Percentiles rank a stretch among this genome's conserved stretches.
Evolutionary conservation across 345 rosid species (phyloP).

Genomic region (Citrus medica): DNA sequence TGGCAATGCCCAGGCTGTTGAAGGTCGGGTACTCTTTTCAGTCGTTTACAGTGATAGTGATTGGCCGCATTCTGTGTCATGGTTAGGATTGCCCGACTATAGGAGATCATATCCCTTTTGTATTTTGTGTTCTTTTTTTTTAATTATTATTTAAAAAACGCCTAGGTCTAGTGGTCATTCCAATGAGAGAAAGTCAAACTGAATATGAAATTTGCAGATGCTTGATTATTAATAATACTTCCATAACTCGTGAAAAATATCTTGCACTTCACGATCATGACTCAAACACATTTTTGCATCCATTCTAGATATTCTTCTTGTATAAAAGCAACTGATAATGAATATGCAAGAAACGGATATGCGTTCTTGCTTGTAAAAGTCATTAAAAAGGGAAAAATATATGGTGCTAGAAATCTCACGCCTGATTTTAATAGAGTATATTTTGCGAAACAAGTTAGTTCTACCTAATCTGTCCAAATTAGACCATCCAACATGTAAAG

Average conservation of each 20-base stretch:
- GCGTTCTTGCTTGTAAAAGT: conserved; percentile 20
- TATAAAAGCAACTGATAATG: conserved; percentile 1
- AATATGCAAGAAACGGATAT: conserved; percentile 2
- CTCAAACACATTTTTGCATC: background rate
- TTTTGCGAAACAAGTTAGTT: background rate
- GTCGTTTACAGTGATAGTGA: too few relatives aligned
- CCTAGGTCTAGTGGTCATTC: too few relatives aligned
- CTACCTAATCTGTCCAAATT: conserved; percentile 17
- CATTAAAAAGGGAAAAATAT: background rate
- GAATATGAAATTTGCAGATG: background rate
- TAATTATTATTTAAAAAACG: too few relatives aligned
- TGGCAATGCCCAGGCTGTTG: too few relatives aligned
- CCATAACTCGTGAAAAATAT: background rate
- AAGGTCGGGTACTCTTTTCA: too few relatives aligned
- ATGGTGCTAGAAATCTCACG: background rate
- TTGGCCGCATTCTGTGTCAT: too few relatives aligned
- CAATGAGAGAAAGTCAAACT: background rate
- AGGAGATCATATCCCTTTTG: too few relatives aligned
- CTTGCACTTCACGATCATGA: conserved; percentile 27
- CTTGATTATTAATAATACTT: background rate
- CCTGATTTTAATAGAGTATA: background rate
- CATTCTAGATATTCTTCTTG: conserved; percentile 8
- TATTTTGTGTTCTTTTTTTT: too few relatives aligned
- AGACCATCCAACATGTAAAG: conserved; percentile 24
- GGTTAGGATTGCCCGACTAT: too few relatives aligned